Conservation (phyloP, 1,139 yeast species). For the Pichia cactophila region DNA sequence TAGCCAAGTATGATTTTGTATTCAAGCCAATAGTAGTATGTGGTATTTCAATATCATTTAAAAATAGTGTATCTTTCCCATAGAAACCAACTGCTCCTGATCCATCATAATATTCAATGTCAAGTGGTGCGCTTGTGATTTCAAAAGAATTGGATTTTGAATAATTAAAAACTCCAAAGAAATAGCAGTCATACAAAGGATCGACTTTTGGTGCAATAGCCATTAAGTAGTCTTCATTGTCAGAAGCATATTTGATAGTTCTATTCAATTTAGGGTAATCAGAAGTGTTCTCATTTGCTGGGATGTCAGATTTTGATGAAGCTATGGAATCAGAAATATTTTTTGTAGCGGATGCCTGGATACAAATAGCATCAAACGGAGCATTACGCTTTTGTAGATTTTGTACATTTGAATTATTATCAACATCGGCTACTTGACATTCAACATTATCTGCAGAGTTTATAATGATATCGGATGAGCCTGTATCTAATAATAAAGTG, state of each 20-base stretch:
- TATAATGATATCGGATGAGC: constrained; percentile 60
- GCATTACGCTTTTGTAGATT: background rate
- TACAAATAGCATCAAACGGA: background rate
- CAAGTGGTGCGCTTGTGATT: constrained; percentile 35
- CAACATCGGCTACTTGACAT: constrained; percentile 1
- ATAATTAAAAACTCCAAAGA: constrained; percentile 41
- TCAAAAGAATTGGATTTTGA: constrained; percentile 38
- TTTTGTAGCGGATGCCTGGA: background rate
- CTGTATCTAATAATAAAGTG: constrained; percentile 50
- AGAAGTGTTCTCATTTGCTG: background rate
- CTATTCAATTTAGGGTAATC: background rate
- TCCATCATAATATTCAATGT: constrained; percentile 52
- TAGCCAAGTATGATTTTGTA: constrained; percentile 35
- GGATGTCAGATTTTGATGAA: background rate
- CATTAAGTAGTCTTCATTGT: constrained; percentile 12
- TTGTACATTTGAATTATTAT: background rate
- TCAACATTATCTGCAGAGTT: constrained; percentile 6
- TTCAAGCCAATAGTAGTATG: constrained; percentile 48
- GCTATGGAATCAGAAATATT: background rate
- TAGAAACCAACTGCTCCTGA: constrained; percentile 50
- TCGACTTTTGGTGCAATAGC: background rate
- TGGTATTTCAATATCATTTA: constrained; percentile 34
- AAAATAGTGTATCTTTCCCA: constrained; percentile 44
- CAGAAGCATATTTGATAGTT: background rate
- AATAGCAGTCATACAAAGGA: constrained; percentile 22